Percentiles rank a stretch among this genome's conserved stretches.
These are phyloP conservation scores for Neurospora sp. DNA, from an alignment of 2,329 filamentous ascomycete species.

Conservation along the genomic window DNA sequence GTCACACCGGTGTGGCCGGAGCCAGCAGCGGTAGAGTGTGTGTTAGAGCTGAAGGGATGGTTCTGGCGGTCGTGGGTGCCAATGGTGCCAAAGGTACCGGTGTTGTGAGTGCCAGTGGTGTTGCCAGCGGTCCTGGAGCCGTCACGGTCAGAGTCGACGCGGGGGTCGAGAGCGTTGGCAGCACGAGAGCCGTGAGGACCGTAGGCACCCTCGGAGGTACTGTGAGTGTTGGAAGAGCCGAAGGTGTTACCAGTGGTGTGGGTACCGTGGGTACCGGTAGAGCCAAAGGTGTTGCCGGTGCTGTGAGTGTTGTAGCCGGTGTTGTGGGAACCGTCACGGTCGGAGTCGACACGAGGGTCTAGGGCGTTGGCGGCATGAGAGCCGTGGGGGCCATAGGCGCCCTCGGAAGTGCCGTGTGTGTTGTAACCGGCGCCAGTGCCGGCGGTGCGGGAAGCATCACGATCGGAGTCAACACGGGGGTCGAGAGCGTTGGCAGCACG, in stretches of 20 bases:
- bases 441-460: conserved; percentile 22
- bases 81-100: conserved; percentile 27
- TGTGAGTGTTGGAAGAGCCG: background rate
- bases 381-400: conserved; percentile 23
- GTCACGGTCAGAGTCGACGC: conserved; percentile 36
- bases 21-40: conserved; percentile 6
- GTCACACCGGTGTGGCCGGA: conserved; percentile 12
- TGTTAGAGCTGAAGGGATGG: conserved; percentile 6
- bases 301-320: background rate
- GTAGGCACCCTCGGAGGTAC: conserved; percentile 18
- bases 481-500: conserved; percentile 22
- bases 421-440: conserved; percentile 6
- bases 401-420: conserved; percentile 3
- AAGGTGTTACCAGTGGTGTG: conserved; percentile 3
- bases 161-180: conserved; percentile 38
- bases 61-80: conserved; percentile 21
- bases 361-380: conserved; percentile 20
- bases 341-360: conserved; percentile 25
- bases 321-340: conserved; percentile 15
- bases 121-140: conserved; percentile 10
- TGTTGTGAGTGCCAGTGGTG: conserved; percentile 16
- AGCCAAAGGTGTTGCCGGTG: background rate
- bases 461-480: conserved; percentile 25
- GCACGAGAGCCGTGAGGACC: conserved; percentile 30
- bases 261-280: conserved; percentile 6